A percentile compares a stretch with the other conserved stretches of the same genome.
phyloP scores from a whole-genome alignment of 441 rosid species.

The Euphorbia schlechtendalii region DNA sequence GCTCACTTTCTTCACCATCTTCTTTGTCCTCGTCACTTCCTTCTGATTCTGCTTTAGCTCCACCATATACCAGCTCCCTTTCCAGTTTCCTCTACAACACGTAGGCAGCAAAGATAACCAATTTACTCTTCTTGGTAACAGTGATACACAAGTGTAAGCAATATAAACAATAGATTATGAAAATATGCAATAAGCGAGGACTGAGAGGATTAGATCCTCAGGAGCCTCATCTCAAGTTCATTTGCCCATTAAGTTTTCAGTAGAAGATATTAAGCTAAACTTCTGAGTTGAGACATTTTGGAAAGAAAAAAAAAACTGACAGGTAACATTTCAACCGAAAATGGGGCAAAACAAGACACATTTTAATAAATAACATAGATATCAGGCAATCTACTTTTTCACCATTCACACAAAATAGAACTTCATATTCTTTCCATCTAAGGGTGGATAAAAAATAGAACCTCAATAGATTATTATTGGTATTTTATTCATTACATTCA shows the following conservation, averaged over 20 bases:
- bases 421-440: neutral
- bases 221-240: neutral
- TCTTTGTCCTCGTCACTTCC: slow-evolving; percentile 26
- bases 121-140: neutral
- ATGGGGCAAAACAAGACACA: neutral
- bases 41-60: slow-evolving; percentile 29
- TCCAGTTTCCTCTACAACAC: slow-evolving; percentile 68
- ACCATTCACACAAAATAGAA: neutral
- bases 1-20: slow-evolving; percentile 40
- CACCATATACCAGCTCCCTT: slow-evolving; percentile 42
- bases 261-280: too few relatives aligned
- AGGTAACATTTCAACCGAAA: neutral
- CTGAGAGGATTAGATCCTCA: neutral
- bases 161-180: neutral
- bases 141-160: neutral
- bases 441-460: neutral
- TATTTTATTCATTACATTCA: too few relatives aligned
- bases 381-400: neutral
- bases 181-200: too few relatives aligned
- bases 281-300: neutral
- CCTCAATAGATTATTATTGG: neutral
- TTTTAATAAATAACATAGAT: neutral
- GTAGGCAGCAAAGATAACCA: slow-evolving; percentile 7
- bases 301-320: neutral
- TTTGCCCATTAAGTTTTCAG: neutral